These are phyloP conservation scores for Pseudopediastrum boryanum DNA, from an alignment of 139 green algal genomes.

Conservation along the genomic window DNA sequence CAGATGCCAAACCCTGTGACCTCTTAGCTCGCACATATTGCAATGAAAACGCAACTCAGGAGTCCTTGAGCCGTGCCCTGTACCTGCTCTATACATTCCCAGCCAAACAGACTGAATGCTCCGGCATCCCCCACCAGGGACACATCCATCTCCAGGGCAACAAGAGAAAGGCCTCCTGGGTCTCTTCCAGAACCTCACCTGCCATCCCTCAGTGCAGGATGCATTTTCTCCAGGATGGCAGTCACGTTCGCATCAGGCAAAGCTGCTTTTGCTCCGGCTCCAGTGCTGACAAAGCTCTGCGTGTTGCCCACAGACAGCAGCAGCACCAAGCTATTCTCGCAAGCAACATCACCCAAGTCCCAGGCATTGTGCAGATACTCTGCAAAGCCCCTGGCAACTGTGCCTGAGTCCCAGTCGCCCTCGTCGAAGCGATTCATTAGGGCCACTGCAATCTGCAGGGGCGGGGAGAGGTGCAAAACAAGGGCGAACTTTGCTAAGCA, in stretches of 20 bases:
- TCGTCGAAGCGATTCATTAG: slow-evolving; percentile 58
- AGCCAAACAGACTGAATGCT: too few species aligned
- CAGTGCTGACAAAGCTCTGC: slow-evolving; percentile 56
- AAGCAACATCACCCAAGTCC: slow-evolving; percentile 64
- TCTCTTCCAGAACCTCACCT: too few species aligned
- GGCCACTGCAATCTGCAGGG: slow-evolving; percentile 61
- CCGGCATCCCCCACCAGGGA: too few species aligned
- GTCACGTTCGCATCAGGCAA: slow-evolving; percentile 41
- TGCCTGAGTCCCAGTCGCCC: background rate
- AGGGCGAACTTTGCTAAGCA: too few species aligned
- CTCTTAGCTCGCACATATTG: too few species aligned
- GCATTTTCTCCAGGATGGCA: slow-evolving; percentile 51
- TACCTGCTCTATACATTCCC: too few species aligned
- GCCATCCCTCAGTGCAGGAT: slow-evolving; percentile 42
- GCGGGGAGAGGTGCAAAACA: background rate
- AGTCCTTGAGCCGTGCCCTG: too few species aligned
- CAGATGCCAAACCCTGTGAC: too few species aligned
- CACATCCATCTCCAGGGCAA: too few species aligned
- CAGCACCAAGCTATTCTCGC: slow-evolving; percentile 70
- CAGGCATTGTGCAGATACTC: slow-evolving; percentile 57
- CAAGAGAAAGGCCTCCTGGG: too few species aligned
- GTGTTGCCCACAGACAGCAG: slow-evolving; percentile 56
- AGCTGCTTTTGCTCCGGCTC: slow-evolving; percentile 16
- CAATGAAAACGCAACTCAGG: too few species aligned
- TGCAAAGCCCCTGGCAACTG: slow-evolving; percentile 52